Evolutionary conservation across 257 asterid species (phyloP).

Genomic region (Lithospermum erythrorhizon): DNA sequence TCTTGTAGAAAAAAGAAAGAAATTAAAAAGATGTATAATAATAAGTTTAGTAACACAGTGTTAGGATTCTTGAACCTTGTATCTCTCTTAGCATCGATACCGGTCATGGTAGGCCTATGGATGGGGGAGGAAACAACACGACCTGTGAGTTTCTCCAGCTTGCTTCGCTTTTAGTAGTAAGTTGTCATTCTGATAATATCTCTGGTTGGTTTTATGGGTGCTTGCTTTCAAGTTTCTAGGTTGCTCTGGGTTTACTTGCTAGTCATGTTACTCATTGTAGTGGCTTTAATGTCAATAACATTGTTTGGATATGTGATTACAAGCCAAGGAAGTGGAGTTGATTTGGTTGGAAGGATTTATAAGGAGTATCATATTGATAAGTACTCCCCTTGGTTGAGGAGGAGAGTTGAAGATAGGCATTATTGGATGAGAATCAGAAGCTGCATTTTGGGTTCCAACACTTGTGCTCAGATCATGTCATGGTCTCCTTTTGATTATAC

Average conservation of each 20-base stretch:
- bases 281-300: conserved; percentile 51
- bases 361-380: conserved; percentile 49
- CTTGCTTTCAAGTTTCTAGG: conserved; percentile 87
- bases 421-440: conserved; percentile 54
- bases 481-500: conserved; percentile 83
- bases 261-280: conserved; percentile 64
- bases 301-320: conserved; percentile 78
- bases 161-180: conserved; percentile 50
- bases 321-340: conserved; percentile 49
- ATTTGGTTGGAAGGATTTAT: conserved; percentile 51
- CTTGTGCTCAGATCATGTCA: conserved; percentile 46
- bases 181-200: conserved; percentile 73
- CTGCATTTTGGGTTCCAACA: conserved; percentile 68
- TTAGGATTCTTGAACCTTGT: conserved; percentile 80
- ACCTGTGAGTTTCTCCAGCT: conserved; percentile 82
- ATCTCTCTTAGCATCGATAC: conserved; percentile 79
- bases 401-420: conserved; percentile 38
- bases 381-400: conserved; percentile 74
- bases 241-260: conserved; percentile 71
- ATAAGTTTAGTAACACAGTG: conserved; percentile 67
- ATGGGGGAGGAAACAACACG: conserved; percentile 70
- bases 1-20: too few relatives aligned
- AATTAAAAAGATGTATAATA: conserved; percentile 24
- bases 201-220: conserved; percentile 76
- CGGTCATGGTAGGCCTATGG: conserved; percentile 91